These are phyloP conservation scores for Metschnikowia gruessii DNA, from an alignment of 805 yeast genomes.

Conservation along the genomic window DNA sequence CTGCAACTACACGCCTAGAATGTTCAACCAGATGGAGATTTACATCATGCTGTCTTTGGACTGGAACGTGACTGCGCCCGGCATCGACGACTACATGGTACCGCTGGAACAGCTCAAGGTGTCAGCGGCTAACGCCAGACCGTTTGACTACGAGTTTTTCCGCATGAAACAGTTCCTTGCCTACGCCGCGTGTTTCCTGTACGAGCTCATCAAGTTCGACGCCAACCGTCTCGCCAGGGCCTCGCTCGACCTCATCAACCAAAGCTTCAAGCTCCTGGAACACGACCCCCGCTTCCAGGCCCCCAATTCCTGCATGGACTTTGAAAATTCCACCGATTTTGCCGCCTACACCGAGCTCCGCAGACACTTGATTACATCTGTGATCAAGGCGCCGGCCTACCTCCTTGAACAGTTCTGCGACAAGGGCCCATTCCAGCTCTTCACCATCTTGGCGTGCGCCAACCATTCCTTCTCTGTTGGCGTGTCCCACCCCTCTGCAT, in stretches of 20 bases:
- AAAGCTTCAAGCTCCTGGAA: slow-evolving; percentile 24
- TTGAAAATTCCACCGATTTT: slow-evolving; percentile 7
- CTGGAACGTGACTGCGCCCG: slow-evolving; percentile 69
- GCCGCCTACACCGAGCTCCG: slow-evolving; percentile 10
- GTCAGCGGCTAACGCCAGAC: slow-evolving; percentile 16
- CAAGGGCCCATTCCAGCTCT: slow-evolving; percentile 17
- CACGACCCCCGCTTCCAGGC: slow-evolving; percentile 25
- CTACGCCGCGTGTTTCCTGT: slow-evolving; percentile 48
- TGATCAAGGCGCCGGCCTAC: slow-evolving; percentile 14
- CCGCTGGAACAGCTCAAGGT: slow-evolving; percentile 37
- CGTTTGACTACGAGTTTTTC: slow-evolving; percentile 33
- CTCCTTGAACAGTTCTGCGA: slow-evolving; percentile 15
- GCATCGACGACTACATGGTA: slow-evolving; percentile 38
- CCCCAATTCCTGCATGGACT: slow-evolving; percentile 16
- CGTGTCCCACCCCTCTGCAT: background rate
- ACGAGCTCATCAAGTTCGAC: slow-evolving; percentile 29
- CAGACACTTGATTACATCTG: slow-evolving; percentile 9
- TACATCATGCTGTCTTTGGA: slow-evolving; percentile 69
- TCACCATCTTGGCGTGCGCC: slow-evolving; percentile 6
- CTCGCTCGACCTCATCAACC: slow-evolving; percentile 33
- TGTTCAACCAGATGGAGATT: slow-evolving; percentile 69
- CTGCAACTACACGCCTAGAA: slow-evolving; percentile 46
- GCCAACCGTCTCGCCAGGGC: slow-evolving; percentile 26
- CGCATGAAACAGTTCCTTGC: slow-evolving; percentile 48
- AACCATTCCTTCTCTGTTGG: background rate